Evolutionary conservation across 805 yeast species (phyloP), one percentile per base, ranked within the genome.

Genomic region (Yamadazyma ubonensis): DNA sequence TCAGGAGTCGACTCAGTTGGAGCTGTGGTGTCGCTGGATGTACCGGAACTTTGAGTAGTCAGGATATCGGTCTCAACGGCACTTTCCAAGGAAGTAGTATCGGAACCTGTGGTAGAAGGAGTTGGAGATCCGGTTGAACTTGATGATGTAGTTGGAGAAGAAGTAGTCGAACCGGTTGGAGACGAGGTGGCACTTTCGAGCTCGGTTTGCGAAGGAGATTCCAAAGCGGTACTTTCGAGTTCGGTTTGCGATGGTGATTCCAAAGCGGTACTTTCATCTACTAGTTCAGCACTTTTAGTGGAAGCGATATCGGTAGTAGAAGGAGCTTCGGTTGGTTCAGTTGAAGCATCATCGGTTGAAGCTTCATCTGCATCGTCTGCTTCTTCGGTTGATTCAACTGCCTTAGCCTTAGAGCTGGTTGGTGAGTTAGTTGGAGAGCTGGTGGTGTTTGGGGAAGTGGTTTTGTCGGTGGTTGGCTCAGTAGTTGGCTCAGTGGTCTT

Each of bases 1-100:
- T 33, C 14, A 31, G 42, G 22, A 36, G 34, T n/a, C n/a, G n/a
- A n/a, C n/a, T n/a, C n/a, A n/a, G n/a, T 9, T 22, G 39, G 17
- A 14, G 38, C 22, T 27, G 34, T 23, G 14, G 36, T 11, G 16
- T 8, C n/a, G 16, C n/a, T 19, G 22, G 36, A 15, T 8, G 31
- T 16, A 7, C 19, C 12, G 31, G 26, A 15, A 29, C 15, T 12
- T 10, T 36, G 28, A 29, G 34, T 16, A 27, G 16, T 34, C 32
- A 27, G 32, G 18, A 26, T 26, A 17, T 34, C 31, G 22, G 38
- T 29, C n/a, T 39, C 36, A 6, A 29, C 12, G 10, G 30, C 25
- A 33, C 29, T 33, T 25, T 33, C 29, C 29, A 33, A 25, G 20
- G 22, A 21, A 11, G 36, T 33, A 19, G 36, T 23, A 15, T 23